phyloP scores from a whole-genome alignment of 1,139 yeast genomes.

The Fermentozyma sake region DNA sequence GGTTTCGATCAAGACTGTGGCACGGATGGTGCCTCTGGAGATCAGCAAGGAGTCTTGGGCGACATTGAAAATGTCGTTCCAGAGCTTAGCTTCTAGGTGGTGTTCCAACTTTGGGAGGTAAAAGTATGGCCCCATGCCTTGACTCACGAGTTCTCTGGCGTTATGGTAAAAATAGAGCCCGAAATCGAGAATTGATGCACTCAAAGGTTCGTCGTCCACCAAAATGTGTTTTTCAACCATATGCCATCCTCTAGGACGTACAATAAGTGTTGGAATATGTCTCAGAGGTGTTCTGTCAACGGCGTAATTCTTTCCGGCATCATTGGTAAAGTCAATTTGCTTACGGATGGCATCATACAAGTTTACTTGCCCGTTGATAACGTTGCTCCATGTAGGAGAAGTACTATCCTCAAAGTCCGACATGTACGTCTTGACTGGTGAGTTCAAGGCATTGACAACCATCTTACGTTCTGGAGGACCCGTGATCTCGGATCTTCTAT shows the following conservation, averaged over 20 bases:
- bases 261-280: conserved; percentile 71
- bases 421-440: conserved; percentile 89
- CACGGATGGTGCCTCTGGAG: conserved; percentile 25
- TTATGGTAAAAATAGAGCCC: conserved; percentile 56
- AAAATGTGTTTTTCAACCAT: conserved; percentile 66
- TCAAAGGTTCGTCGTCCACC: conserved; percentile 72
- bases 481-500: conserved; percentile 80
- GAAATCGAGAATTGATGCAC: conserved; percentile 74
- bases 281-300: conserved; percentile 50
- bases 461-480: conserved; percentile 90
- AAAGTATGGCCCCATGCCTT: conserved; percentile 27
- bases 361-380: conserved; percentile 87
- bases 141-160: conserved; percentile 17
- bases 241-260: conserved; percentile 88
- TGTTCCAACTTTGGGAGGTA: conserved; percentile 29
- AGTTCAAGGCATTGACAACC: conserved; percentile 90
- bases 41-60: conserved; percentile 21
- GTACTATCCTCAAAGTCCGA: conserved; percentile 93
- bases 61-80: conserved; percentile 26
- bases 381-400: conserved; percentile 91
- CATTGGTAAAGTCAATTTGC: conserved; percentile 52
- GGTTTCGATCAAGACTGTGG: conserved; percentile 26
- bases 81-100: conserved; percentile 26
- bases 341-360: conserved; percentile 79
- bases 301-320: conserved; percentile 61